phyloP scores from a whole-genome alignment of 306 rosid genomes.

The Malus sylvestris region DNA sequence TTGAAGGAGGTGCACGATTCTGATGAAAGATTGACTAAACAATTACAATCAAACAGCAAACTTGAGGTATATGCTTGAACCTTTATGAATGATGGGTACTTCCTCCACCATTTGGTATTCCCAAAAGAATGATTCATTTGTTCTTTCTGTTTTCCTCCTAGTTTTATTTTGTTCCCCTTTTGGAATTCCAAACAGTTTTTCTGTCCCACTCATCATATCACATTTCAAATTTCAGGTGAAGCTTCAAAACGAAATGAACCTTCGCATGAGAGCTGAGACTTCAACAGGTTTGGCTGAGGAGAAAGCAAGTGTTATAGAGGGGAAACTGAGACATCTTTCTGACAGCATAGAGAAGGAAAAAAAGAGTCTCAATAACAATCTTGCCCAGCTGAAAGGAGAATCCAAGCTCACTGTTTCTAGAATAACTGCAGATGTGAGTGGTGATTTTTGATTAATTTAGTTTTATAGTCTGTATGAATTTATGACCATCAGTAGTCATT shows the following conservation, averaged over 20 bases:
- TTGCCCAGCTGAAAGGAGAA: constrained; percentile 53
- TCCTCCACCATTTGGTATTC: not conserved
- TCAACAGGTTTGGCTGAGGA: constrained; percentile 56
- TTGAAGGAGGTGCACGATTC: constrained; percentile 57
- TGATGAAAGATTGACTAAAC: constrained; percentile 59
- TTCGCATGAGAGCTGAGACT: constrained; percentile 69
- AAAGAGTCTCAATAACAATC: constrained; percentile 44
- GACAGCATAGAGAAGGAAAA: constrained; percentile 61
- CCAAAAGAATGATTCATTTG: not conserved
- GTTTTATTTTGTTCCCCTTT: not conserved
- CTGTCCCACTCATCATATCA: not conserved
- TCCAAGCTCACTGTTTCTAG: constrained; percentile 65
- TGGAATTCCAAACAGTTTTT: not conserved
- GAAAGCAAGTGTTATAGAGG: constrained; percentile 49
- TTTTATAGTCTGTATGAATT: not conserved
- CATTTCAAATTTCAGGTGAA: constrained; percentile 46
- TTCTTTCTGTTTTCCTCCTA: not conserved
- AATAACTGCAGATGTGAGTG: constrained; percentile 60
- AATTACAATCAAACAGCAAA: constrained; percentile 45
- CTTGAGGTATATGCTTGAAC: constrained; percentile 41
- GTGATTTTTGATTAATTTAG: constrained; percentile 6
- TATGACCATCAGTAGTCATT: not conserved
- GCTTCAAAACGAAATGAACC: constrained; percentile 58
- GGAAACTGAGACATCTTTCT: constrained; percentile 50
- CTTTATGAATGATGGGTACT: not conserved